Evolutionary conservation across 2,329 filamentous ascomycete species (phyloP).

Genomic region (Sarocladiaceae sp.): DNA sequence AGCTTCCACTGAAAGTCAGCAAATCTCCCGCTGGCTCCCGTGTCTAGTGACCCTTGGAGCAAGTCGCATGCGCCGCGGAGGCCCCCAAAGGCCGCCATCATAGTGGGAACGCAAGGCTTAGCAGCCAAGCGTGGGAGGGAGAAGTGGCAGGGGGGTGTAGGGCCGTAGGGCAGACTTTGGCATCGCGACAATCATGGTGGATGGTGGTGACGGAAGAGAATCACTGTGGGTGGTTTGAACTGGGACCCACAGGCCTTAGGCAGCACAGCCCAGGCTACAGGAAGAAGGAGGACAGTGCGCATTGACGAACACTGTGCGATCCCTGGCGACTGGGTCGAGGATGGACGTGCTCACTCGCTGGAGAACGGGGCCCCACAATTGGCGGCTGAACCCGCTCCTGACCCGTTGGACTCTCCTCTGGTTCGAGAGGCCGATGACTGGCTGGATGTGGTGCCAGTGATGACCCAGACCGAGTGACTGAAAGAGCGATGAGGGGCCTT

Average conservation of each 20-base stretch:
- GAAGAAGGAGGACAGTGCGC: neutral
- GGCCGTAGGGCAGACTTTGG: neutral
- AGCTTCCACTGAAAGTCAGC: neutral
- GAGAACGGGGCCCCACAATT: neutral
- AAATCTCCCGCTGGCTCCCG: neutral
- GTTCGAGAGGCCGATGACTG: neutral
- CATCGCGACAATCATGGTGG: neutral
- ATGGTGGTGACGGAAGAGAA: neutral
- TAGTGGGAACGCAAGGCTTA: slow-evolving; percentile 1
- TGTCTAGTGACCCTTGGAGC: too few species aligned
- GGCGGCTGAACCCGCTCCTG: slow-evolving; percentile 8
- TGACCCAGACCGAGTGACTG: neutral
- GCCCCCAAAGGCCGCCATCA: too few species aligned
- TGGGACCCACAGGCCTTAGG: neutral
- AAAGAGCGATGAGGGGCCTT: neutral
- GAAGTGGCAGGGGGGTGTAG: neutral
- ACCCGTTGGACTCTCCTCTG: neutral
- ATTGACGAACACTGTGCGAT: neutral
- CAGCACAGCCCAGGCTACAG: neutral
- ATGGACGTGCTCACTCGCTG: neutral
- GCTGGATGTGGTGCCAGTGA: neutral
- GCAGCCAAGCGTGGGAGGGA: neutral
- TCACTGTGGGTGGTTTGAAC: neutral
- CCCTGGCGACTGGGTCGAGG: neutral
- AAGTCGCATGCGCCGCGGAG: too few species aligned